phyloP scores from a whole-genome alignment of 2,329 filamentous ascomycete genomes.

The Talaromyces pinophilus region DNA sequence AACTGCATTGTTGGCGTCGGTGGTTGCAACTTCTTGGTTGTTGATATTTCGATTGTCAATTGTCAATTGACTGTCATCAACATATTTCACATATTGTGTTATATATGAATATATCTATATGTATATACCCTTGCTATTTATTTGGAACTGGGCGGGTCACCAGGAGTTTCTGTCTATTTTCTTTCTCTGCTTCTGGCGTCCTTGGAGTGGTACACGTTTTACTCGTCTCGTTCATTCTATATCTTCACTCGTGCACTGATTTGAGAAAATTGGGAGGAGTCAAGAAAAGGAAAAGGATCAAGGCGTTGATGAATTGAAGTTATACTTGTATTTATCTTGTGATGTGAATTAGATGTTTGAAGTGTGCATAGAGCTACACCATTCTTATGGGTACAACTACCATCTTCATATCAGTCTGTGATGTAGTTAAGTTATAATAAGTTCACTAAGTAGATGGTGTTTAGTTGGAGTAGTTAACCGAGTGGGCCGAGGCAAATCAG shows the following conservation, averaged over 20 bases:
- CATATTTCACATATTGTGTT: slow-evolving; percentile 10
- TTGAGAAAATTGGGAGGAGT: slow-evolving; percentile 3
- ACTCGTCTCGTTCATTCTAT: neutral
- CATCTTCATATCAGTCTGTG: too few species aligned
- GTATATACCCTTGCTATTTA: slow-evolving; percentile 4
- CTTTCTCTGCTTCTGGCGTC: neutral
- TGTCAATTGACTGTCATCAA: neutral
- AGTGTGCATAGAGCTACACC: neutral
- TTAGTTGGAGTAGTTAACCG: slow-evolving; percentile 13
- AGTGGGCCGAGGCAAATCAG: slow-evolving; percentile 15
- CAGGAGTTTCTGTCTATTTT: slow-evolving; percentile 5
- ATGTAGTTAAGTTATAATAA: too few species aligned
- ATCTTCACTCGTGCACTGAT: too few species aligned
- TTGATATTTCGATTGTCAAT: neutral
- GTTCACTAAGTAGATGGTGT: neutral
- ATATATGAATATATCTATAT: slow-evolving; percentile 13
- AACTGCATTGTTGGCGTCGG: slow-evolving; percentile 11
- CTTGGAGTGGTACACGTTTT: neutral
- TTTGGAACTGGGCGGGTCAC: neutral
- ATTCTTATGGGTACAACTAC: too few species aligned
- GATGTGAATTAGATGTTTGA: slow-evolving; percentile 1
- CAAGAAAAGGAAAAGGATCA: slow-evolving; percentile 1
- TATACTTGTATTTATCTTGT: neutral
- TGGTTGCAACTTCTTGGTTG: neutral
- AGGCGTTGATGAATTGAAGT: neutral